Evolutionary conservation across 2,329 filamentous ascomycete species (phyloP), one percentile per base, ranked within the genome.

Genomic region (Didymella pinodella): DNA sequence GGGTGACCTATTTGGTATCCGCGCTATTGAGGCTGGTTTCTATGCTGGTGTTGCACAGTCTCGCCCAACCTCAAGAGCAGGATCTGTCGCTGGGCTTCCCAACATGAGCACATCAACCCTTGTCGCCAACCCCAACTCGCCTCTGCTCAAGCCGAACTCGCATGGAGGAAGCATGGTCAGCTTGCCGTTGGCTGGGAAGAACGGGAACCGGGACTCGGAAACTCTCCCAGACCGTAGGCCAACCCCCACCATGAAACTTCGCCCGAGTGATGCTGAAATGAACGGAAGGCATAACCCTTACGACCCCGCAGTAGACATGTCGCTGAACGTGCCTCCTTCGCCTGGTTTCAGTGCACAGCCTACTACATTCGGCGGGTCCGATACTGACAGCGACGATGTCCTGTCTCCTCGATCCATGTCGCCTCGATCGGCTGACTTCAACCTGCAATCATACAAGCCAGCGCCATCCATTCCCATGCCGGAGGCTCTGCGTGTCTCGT

Each of bases 1-100:
- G 54, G 76, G 76, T 16, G 76, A 79, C 49, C 65, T 77, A 2
- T 78, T 79, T 50, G 76, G 76, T 46, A 66, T 78, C 43, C 74
- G 77, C n/a, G 76, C 77, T 55, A 75, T 78, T 32, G 77, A 79
- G 64, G 75, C 76, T 36, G 77, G 76, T n/a, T 79, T 76, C 65
- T 78, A 70, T 48, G 77, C 74, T 46, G 76, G 77, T 48, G 74
- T 79, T 11, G 70, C 73, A 26, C 76, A 78, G 51, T 79, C 77
- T 25, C 73, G 75, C 43, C 76, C 76, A 22, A 71, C 68, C 11
- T 77, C 76, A 59, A 70, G 73, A 67, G 69, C 74, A 16, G 69
- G 68, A 61, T 77, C 75, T 7, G 53, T 70, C 28, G 57, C 62
- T 20, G 68, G 66, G 22, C 64, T 63, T 29, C 68, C 70, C 31